phyloP scores from a whole-genome alignment of 441 rosid genomes.

The Iberis amara region DNA sequence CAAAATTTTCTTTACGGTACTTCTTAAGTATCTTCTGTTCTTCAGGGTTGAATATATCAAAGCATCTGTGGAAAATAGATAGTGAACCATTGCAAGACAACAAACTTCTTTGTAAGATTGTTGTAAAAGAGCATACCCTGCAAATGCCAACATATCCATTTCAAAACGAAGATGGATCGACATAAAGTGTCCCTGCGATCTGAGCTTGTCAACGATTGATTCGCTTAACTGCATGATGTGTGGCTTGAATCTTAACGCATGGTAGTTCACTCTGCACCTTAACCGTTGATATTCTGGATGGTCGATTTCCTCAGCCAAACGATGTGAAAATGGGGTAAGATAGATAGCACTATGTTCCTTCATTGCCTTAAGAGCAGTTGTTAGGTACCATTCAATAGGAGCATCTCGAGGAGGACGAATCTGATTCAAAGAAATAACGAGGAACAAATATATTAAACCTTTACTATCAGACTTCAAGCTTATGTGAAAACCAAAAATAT shows the following conservation, averaged over 20 bases:
- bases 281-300: slow-evolving; percentile 79
- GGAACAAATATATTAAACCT: slow-evolving; percentile 4
- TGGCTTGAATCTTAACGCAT: slow-evolving; percentile 91
- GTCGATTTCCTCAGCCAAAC: slow-evolving; percentile 92
- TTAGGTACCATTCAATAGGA: slow-evolving; percentile 74
- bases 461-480: slow-evolving; percentile 8
- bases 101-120: slow-evolving; percentile 13
- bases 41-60: slow-evolving; percentile 68
- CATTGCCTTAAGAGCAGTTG: slow-evolving; percentile 79
- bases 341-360: slow-evolving; percentile 91
- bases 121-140: slow-evolving; percentile 62
- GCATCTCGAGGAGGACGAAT: slow-evolving; percentile 92
- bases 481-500: not conserved
- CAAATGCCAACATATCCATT: slow-evolving; percentile 98
- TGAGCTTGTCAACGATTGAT: slow-evolving; percentile 84
- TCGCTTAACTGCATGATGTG: slow-evolving; percentile 81
- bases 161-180: slow-evolving; percentile 97
- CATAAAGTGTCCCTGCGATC: slow-evolving; percentile 91
- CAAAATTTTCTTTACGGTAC: slow-evolving; percentile 82
- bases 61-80: slow-evolving; percentile 52
- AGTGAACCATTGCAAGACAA: slow-evolving; percentile 8
- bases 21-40: slow-evolving; percentile 71
- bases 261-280: slow-evolving; percentile 97
- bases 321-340: slow-evolving; percentile 94
- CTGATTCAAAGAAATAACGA: slow-evolving; percentile 32